Conservation (phyloP, 2,329 filamentous ascomycete genomes). For the Periglandula ipomoeae region DNA sequence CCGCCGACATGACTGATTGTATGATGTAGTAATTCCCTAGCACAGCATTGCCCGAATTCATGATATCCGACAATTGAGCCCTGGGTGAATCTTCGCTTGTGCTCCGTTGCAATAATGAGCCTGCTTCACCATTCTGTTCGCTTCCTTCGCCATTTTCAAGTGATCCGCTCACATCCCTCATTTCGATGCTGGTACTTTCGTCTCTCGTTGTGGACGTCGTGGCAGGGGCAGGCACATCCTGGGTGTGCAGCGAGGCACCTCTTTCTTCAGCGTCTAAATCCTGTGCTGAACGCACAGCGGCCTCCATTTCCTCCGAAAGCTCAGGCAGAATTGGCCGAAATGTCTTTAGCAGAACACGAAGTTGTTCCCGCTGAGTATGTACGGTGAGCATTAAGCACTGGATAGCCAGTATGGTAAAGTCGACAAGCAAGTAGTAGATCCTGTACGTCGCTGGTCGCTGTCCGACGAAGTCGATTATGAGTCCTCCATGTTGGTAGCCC, state of each 20-base stretch:
- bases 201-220: conserved; percentile 19
- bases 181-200: conserved; percentile 35
- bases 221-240: conserved; percentile 18
- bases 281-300: conserved; percentile 27
- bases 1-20: conserved; percentile 38
- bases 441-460: conserved; percentile 53
- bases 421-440: conserved; percentile 44
- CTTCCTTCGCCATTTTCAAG: conserved; percentile 16
- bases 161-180: conserved; percentile 25
- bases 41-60: conserved; percentile 46
- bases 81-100: conserved; percentile 21
- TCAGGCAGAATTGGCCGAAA: conserved; percentile 25
- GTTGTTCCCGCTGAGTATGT: conserved; percentile 49
- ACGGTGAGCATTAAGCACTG: conserved; percentile 58
- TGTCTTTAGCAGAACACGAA: conserved; percentile 39
- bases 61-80: conserved; percentile 35
- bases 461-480: conserved; percentile 60
- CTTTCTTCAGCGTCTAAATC: conserved; percentile 50
- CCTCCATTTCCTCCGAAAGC: conserved; percentile 16
- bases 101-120: conserved; percentile 17
- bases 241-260: conserved; percentile 27
- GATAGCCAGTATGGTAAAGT: conserved; percentile 44
- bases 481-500: conserved; percentile 58
- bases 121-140: conserved; percentile 18
- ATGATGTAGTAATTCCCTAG: conserved; percentile 45